Base-by-base conservation (phyloP, 192 early-diverging fungal species). In the Coemansia sp. region DNA sequence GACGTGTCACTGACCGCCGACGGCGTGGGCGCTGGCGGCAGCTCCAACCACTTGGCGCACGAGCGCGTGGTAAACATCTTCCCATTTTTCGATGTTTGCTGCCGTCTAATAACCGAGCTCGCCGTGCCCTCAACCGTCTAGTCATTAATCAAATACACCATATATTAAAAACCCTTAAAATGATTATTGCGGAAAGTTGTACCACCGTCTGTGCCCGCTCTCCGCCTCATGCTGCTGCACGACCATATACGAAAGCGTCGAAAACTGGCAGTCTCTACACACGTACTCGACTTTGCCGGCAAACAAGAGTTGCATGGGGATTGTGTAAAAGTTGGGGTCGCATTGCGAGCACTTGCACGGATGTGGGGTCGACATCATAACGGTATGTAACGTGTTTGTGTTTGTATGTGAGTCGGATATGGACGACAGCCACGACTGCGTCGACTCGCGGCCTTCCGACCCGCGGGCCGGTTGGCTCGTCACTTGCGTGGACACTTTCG, bases 1-100 rank as follows among this genome's bases (percentile, higher is more conserved):
- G 78, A 81, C 62, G 66, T 81, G 35, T 81, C 78, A 63, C 64
- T 81, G 56, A 81, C 78, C 0, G 78, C 78, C 8, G 78, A 81
- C 41, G 78, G 75, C 49, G 78, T 77, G 11, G 78, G 72, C 10
- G 78, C 75, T 10, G 75, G 78, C 64, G 69, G 62, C 53, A 74
- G 82, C 4, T 41, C 73, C 14, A 73, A 71, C n/a, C 76, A 70
- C 47, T 83, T 83, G 59, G 70, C 74, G 48, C 69, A 74, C 83
- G 69, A 83, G 78, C 61, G 85, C 51, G 64, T 88, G 65, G 67
- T 82, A 53, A 82, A 82, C 11, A 84, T 88, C 13, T 95, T 95
- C 70, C 92, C 92, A 12, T 99, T 99, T 74, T 94, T 98, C 71
- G 93, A 99, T 61, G 93, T 96, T 1, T 99, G 97, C 72, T 89